These are phyloP conservation scores for Aspergillus phoenicis DNA, from an alignment of 2,329 filamentous ascomycete species.

Conservation along the genomic window DNA sequence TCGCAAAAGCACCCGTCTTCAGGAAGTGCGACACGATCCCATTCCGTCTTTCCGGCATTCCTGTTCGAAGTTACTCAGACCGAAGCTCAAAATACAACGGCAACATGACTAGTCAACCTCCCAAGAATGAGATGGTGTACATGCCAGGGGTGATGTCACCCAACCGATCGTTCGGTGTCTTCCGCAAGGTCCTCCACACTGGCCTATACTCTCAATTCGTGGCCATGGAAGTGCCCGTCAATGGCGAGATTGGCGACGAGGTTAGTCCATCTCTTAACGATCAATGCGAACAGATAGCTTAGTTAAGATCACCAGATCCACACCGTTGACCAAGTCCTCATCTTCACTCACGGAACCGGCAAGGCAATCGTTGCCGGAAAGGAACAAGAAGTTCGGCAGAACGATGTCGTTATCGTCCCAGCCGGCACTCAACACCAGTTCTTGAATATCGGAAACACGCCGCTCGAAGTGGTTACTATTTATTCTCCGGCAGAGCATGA, in stretches of 20 bases:
- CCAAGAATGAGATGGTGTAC: conserved; percentile 61
- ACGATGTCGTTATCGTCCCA: conserved; percentile 63
- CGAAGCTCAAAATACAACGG: conserved; percentile 1
- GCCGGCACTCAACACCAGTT: conserved; percentile 69
- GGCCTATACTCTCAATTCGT: conserved; percentile 66
- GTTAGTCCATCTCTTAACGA: conserved; percentile 24
- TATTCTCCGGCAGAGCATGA: conserved; percentile 66
- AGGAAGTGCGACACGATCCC: background rate
- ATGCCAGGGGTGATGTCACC: conserved; percentile 58
- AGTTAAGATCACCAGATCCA: conserved; percentile 40
- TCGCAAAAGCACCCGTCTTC: background rate
- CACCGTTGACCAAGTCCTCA: conserved; percentile 65
- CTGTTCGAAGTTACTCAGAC: background rate
- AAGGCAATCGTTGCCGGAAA: conserved; percentile 62
- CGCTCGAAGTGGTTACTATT: conserved; percentile 64
- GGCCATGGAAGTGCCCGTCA: conserved; percentile 65
- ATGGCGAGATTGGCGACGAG: conserved; percentile 68
- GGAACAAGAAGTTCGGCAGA: conserved; percentile 58
- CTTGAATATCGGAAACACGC: conserved; percentile 61
- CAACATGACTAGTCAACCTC: conserved; percentile 37
- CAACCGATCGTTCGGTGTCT: conserved; percentile 63
- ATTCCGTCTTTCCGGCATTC: background rate
- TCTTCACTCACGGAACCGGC: conserved; percentile 63
- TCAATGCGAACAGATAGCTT: no score
- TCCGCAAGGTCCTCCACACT: conserved; percentile 64